Evolutionary conservation across 2,329 filamentous ascomycete species (phyloP).

Genomic region (Leptographium wingfieldii): DNA sequence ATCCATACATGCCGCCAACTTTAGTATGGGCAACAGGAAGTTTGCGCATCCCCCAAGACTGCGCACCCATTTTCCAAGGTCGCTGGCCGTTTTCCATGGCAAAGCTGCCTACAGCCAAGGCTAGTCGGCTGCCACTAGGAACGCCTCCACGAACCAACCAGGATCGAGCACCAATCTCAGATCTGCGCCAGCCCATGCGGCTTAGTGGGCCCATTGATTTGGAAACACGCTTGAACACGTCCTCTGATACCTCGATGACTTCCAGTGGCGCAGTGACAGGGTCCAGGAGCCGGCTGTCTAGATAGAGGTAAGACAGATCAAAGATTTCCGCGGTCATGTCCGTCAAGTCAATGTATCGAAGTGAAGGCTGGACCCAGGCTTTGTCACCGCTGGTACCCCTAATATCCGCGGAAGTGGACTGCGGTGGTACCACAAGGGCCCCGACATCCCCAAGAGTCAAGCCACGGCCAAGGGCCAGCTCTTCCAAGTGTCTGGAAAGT

Average conservation of each 20-base stretch:
- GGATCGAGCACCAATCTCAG: conserved; percentile 52
- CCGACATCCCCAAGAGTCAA: conserved; percentile 54
- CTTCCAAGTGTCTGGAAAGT: conserved; percentile 61
- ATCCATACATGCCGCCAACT: conserved; percentile 86
- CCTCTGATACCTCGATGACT: conserved; percentile 62
- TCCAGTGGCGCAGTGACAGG: conserved; percentile 53
- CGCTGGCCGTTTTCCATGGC: conserved; percentile 34
- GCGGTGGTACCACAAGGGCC: conserved; percentile 44
- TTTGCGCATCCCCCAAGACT: conserved; percentile 79
- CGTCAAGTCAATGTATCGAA: conserved; percentile 67
- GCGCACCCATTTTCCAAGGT: conserved; percentile 74
- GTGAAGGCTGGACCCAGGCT: conserved; percentile 42
- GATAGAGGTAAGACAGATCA: conserved; percentile 38
- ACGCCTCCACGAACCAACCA: conserved; percentile 51
- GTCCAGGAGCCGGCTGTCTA: conserved; percentile 42
- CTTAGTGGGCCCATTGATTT: conserved; percentile 49
- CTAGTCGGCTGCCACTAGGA: conserved; percentile 26
- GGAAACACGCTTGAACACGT: conserved; percentile 50
- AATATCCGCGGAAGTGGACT: conserved; percentile 11
- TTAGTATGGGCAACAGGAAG: conserved; percentile 85
- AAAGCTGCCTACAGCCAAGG: conserved; percentile 3
- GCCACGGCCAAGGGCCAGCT: conserved; percentile 59
- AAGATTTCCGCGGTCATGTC: conserved; percentile 54
- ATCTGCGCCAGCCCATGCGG: conserved; percentile 55
- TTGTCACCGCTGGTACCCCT: conserved; percentile 9